Conservation (phyloP, 2,329 filamentous ascomycete genomes). For the Coniochaeta pulveracea region DNA sequence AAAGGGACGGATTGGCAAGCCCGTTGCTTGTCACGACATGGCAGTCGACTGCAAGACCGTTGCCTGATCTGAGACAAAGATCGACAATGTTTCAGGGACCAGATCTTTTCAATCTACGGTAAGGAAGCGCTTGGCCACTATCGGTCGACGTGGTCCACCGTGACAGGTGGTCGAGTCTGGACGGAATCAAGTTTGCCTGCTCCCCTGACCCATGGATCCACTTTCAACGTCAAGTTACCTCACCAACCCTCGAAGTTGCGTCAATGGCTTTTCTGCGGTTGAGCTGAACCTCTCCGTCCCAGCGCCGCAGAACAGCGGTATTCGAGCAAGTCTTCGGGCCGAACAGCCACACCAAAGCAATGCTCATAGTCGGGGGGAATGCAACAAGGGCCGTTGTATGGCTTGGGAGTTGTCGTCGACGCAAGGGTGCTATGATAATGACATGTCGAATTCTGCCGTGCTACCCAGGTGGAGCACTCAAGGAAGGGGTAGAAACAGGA, state of each 20-base stretch:
- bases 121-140: not conserved
- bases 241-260: no score
- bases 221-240: not conserved
- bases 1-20: not conserved
- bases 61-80: not conserved
- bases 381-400: no score
- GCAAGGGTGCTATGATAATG: no score
- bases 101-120: not conserved
- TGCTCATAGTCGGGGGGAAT: no score
- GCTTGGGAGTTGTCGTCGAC: no score
- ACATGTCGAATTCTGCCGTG: no score
- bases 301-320: no score
- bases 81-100: not conserved
- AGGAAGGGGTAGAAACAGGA: no score
- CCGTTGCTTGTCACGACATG: not conserved
- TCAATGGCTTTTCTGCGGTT: no score
- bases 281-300: no score
- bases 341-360: not conserved
- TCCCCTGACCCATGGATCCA: not conserved
- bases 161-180: not conserved
- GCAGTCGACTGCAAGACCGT: not conserved
- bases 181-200: not conserved
- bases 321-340: not conserved
- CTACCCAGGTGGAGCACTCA: no score
- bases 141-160: not conserved